Conservation (phyloP, 495 filamentous ascomycete species). For the Entonaema liquescens region DNA sequence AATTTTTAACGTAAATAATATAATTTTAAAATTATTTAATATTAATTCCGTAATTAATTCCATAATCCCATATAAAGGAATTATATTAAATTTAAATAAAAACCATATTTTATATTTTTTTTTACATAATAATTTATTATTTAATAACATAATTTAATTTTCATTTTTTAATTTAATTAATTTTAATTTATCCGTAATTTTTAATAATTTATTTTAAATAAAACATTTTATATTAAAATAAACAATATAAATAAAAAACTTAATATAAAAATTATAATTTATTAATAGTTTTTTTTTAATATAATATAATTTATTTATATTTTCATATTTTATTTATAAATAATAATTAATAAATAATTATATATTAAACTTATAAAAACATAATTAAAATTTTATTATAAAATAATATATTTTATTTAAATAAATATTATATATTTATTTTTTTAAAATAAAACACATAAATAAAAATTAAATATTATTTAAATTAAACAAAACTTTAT, state of each 20-base stretch:
- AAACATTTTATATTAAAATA: neutral
- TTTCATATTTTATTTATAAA: neutral
- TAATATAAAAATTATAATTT: neutral
- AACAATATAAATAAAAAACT: neutral
- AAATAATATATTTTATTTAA: neutral
- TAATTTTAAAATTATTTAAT: too few relatives aligned
- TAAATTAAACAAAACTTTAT: neutral
- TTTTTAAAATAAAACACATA: neutral
- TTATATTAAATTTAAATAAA: neutral
- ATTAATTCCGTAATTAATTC: too few relatives aligned
- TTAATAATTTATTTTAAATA: neutral
- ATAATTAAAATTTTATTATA: neutral
- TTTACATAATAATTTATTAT: neutral
- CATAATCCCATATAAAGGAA: too few relatives aligned
- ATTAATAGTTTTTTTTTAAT: neutral
- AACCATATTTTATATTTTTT: neutral
- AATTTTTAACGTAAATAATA: too few relatives aligned
- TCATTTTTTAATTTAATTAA: neutral
- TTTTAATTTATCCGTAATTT: neutral
- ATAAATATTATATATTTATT: neutral
- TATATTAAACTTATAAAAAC: neutral
- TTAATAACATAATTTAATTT: neutral
- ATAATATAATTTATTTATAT: neutral
- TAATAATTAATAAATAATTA: neutral
- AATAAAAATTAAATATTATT: neutral